Conservation (phyloP, 2,329 filamentous ascomycete genomes). For the Exophiala oligosperma region DNA sequence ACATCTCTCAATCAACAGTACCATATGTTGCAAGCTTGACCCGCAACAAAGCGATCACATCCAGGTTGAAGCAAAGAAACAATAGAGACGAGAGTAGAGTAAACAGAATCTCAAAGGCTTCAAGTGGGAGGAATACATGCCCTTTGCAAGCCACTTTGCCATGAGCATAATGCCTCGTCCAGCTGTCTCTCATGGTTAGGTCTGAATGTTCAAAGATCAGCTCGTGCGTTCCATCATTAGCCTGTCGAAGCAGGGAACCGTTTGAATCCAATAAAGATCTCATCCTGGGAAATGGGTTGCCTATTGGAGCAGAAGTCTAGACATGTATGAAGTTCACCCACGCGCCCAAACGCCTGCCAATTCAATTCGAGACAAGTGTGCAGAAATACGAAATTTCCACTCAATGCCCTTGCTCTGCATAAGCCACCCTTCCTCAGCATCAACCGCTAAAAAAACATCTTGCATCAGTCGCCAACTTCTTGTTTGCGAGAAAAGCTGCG, state of each 20-base stretch:
- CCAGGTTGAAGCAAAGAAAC: background rate
- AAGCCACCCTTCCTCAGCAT: constrained; percentile 5
- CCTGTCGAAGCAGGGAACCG: constrained; percentile 16
- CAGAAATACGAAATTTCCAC: background rate
- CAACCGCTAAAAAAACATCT: constrained; percentile 1
- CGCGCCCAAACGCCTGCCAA: constrained; percentile 23
- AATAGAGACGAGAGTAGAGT: background rate
- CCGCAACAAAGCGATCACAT: too few species aligned
- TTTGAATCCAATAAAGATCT: constrained; percentile 18
- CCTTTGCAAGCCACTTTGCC: background rate
- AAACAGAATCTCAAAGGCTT: background rate
- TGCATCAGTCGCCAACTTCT: background rate
- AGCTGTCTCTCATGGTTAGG: background rate
- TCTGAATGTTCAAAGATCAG: constrained; percentile 3
- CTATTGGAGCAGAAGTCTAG: constrained; percentile 26
- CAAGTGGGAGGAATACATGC: background rate
- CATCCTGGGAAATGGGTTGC: constrained; percentile 16
- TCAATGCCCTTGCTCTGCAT: constrained; percentile 6
- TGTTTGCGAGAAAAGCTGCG: background rate
- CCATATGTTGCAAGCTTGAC: too few species aligned
- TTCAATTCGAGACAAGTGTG: constrained; percentile 7
- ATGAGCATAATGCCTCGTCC: background rate
- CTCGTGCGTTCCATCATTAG: constrained; percentile 21
- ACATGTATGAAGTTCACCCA: constrained; percentile 19
- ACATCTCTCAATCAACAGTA: too few species aligned